Conservation (phyloP, 768 basidiomycete genomes). For the Trametes cingulata region DNA sequence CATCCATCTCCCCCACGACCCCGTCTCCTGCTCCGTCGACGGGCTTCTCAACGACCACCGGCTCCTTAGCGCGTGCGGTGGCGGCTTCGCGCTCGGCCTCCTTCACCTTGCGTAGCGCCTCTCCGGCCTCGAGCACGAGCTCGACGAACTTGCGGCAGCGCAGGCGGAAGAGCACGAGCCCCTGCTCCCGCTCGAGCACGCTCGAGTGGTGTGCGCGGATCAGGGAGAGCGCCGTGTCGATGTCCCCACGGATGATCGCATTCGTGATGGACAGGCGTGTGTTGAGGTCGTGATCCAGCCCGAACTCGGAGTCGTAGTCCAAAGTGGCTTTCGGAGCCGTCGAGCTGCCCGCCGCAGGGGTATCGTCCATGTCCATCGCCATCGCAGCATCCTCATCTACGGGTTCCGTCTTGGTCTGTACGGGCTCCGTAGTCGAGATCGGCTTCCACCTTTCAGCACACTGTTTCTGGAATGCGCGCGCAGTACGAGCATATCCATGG, state of each 20-base stretch:
- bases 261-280: conserved; percentile 70
- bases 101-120: conserved; percentile 64
- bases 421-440: background rate
- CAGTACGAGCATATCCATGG: conserved; percentile 78
- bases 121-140: conserved; percentile 69
- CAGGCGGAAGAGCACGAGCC: conserved; percentile 77
- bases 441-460: conserved; percentile 27
- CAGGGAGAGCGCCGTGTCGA: conserved; percentile 65
- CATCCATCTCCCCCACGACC: conserved; percentile 43
- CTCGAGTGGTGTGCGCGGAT: conserved; percentile 57
- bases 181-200: conserved; percentile 66
- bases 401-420: conserved; percentile 9
- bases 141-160: conserved; percentile 87
- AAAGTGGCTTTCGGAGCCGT: background rate
- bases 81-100: conserved; percentile 38
- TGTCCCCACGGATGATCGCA: conserved; percentile 66
- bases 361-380: conserved; percentile 23
- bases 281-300: conserved; percentile 53
- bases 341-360: background rate
- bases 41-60: background rate
- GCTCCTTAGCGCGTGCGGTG: conserved; percentile 4
- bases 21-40: conserved; percentile 36
- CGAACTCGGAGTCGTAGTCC: conserved; percentile 26
- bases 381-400: conserved; percentile 18
- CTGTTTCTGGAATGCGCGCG: conserved; percentile 65